phyloP scores from a whole-genome alignment of 768 basidiomycete species.

The Kondoa subrosea region DNA sequence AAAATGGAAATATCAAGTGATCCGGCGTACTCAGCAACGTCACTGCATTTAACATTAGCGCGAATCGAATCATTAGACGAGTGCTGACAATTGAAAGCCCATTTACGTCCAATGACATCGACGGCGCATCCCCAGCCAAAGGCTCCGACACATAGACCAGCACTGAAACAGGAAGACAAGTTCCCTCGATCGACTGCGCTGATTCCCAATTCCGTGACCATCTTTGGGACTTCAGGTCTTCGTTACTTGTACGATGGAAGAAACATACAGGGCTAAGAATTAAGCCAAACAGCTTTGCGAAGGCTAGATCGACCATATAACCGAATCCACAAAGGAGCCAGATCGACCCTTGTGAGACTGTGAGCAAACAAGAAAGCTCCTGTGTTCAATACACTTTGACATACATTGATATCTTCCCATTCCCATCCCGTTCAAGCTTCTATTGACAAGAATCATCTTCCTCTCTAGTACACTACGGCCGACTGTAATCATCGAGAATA shows the following conservation, averaged over 20 bases:
- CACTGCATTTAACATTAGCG: not conserved
- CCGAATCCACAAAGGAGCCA: conserved; percentile 27
- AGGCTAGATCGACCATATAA: conserved; percentile 32
- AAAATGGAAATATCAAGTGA: not conserved
- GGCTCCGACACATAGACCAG: conserved; percentile 31
- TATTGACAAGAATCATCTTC: not conserved
- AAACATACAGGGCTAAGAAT: conserved; percentile 28
- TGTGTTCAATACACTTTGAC: not conserved
- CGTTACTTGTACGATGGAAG: no score
- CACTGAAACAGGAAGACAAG: conserved; percentile 31
- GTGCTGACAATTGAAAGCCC: conserved; percentile 36
- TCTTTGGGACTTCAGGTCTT: no score
- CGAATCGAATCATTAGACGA: not conserved
- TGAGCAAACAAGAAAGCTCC: not conserved
- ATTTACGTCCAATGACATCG: conserved; percentile 32
- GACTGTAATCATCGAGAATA: not conserved
- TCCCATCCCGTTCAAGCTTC: not conserved
- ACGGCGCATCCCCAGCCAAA: conserved; percentile 29
- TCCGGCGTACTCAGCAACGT: not conserved
- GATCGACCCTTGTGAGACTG: not conserved
- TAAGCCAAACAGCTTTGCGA: conserved; percentile 31
- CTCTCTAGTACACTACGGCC: no score
- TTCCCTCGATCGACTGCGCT: conserved; percentile 26
- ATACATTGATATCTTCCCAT: not conserved
- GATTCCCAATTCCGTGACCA: conserved; percentile 30